phyloP scores from a whole-genome alignment of 345 rosid species.

The Clausena lansium region DNA sequence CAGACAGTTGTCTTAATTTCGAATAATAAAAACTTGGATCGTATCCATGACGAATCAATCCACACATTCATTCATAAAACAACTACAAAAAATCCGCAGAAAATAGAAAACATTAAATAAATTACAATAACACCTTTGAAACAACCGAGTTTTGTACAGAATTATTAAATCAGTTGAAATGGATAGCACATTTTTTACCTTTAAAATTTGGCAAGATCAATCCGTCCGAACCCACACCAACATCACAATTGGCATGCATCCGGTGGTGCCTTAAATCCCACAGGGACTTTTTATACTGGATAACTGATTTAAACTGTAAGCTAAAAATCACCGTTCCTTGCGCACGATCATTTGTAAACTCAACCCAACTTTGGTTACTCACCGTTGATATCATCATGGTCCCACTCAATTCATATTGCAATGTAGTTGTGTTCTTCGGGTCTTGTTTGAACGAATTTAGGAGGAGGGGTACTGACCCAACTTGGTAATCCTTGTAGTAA shows the following conservation, averaged over 20 bases:
- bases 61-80: background rate
- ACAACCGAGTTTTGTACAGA: background rate
- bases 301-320: conserved; percentile 14
- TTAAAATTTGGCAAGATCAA: conserved; percentile 16
- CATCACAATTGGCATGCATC: conserved; percentile 30
- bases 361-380: conserved; percentile 28
- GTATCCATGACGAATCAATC: background rate
- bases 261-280: conserved; percentile 31
- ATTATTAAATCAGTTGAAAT: background rate
- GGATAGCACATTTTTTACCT: conserved; percentile 24
- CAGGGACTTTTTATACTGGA: conserved; percentile 25
- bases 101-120: background rate
- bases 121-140: background rate
- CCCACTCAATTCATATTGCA: conserved; percentile 16
- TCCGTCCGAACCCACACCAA: conserved; percentile 32
- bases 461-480: conserved; percentile 18
- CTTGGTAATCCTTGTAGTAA: conserved; percentile 20
- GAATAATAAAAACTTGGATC: background rate
- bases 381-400: conserved; percentile 18
- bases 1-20: too few relatives aligned
- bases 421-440: conserved; percentile 27
- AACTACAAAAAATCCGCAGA: background rate
- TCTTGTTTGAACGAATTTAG: conserved; percentile 24
- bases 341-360: conserved; percentile 21
- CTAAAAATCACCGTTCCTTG: conserved; percentile 22